Percentiles rank a stretch among this genome's conserved stretches.
Conservation (phyloP, 345 rosid genomes). For the Salix arbutifolia region DNA sequence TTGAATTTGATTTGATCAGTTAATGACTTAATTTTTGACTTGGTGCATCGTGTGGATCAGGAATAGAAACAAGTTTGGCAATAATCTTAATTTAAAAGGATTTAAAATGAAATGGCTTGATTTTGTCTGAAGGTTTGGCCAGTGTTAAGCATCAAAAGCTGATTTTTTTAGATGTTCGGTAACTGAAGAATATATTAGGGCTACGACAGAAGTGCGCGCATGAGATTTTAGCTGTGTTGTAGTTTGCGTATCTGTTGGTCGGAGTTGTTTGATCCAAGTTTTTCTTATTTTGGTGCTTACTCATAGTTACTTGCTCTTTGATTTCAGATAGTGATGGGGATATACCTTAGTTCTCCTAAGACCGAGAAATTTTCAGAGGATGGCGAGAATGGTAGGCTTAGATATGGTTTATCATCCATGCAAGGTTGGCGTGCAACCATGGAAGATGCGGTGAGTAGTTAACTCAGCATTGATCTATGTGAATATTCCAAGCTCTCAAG, state of each 20-base stretch:
- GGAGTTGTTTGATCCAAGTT: background rate
- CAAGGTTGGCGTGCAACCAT: conserved; percentile 99
- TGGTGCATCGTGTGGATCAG: background rate
- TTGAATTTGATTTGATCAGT: conserved; percentile 2
- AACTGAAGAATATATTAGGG: background rate
- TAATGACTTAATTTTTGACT: background rate
- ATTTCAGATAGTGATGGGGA: conserved; percentile 61
- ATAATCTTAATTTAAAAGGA: background rate
- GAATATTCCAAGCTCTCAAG: background rate
- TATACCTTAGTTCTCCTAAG: conserved; percentile 90
- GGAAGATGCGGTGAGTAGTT: conserved; percentile 95
- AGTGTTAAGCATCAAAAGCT: background rate
- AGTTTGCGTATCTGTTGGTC: background rate
- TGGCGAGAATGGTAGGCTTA: conserved; percentile 64
- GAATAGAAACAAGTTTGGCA: background rate
- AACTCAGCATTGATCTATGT: background rate
- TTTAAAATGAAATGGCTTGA: background rate
- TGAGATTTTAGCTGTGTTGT: background rate
- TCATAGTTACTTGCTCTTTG: background rate
- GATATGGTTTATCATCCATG: conserved; percentile 94
- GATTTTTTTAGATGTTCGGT: background rate
- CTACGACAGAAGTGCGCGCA: background rate
- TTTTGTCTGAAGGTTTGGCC: background rate
- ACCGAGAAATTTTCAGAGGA: conserved; percentile 93
- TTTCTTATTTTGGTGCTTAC: background rate